Evolutionary conservation across 1,284 basidiomycete species (phyloP).

Genomic region (Laetiporus sulphureus): DNA sequence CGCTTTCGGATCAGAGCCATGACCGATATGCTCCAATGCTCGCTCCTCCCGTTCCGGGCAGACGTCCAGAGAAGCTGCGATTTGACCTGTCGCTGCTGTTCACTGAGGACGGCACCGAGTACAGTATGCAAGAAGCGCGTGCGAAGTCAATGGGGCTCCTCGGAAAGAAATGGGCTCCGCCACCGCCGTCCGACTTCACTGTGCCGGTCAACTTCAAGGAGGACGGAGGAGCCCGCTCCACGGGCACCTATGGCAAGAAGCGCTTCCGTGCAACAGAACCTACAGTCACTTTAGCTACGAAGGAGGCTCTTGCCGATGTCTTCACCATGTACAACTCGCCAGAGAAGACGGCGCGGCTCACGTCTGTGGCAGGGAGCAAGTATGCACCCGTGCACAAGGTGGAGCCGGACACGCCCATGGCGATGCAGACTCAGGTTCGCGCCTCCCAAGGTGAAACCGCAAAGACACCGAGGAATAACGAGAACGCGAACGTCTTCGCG

Average conservation of each 20-base stretch:
- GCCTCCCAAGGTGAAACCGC: slow-evolving; percentile 27
- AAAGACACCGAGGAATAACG: slow-evolving; percentile 30
- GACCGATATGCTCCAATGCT: slow-evolving; percentile 62
- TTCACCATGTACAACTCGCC: slow-evolving; percentile 91
- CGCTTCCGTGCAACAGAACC: slow-evolving; percentile 35
- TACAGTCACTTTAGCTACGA: slow-evolving; percentile 80
- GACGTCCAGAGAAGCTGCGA: slow-evolving; percentile 60
- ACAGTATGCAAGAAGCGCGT: slow-evolving; percentile 68
- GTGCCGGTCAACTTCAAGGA: slow-evolving; percentile 46
- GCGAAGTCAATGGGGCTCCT: slow-evolving; percentile 72
- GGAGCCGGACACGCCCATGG: slow-evolving; percentile 36
- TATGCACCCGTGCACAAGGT: slow-evolving; percentile 63
- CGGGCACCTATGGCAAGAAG: slow-evolving; percentile 22
- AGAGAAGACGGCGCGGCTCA: slow-evolving; percentile 58
- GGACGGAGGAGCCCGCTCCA: slow-evolving; percentile 39
- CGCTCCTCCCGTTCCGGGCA: slow-evolving; percentile 56
- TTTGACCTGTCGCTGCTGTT: slow-evolving; percentile 65
- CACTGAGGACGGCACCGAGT: slow-evolving; percentile 61
- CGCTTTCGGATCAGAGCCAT: slow-evolving; percentile 13
- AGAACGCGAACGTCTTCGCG: slow-evolving; percentile 1
- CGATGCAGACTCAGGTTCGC: slow-evolving; percentile 20
- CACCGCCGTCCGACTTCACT: slow-evolving; percentile 38
- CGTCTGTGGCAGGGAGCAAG: slow-evolving; percentile 51
- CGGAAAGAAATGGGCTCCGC: slow-evolving; percentile 74
- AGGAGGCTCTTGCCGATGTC: slow-evolving; percentile 88